Conservation (phyloP, 208 protist species). For the Acanthamoeba polyphaga region DNA sequence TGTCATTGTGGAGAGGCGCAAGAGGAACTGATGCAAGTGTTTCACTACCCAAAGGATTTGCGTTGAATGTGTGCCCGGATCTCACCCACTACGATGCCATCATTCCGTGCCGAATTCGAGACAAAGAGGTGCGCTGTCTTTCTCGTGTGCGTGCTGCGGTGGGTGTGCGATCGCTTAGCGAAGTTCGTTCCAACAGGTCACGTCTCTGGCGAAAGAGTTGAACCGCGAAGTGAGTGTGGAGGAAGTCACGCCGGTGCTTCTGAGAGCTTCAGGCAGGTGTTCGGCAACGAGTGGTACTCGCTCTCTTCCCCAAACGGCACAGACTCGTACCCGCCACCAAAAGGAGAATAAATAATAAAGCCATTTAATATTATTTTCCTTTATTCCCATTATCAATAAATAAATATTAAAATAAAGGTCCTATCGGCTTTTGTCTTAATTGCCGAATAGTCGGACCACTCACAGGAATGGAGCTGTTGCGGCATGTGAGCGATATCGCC, state of each 20-base stretch:
- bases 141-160: not conserved
- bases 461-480: too few species aligned
- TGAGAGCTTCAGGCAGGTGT: slow-evolving; percentile 18
- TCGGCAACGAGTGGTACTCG: slow-evolving; percentile 24
- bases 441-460: too few species aligned
- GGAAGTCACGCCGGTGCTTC: slow-evolving; percentile 7
- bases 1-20: not conserved
- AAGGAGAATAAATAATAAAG: too few species aligned
- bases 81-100: slow-evolving; percentile 26
- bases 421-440: too few species aligned
- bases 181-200: not conserved
- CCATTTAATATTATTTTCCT: too few species aligned
- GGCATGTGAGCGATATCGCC: too few species aligned
- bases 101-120: slow-evolving; percentile 36
- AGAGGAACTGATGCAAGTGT: not conserved
- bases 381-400: too few species aligned
- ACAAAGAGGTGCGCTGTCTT: not conserved
- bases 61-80: slow-evolving; percentile 30
- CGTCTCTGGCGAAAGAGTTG: slow-evolving; percentile 23
- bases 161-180: not conserved
- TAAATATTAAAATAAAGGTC: too few species aligned
- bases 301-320: too few species aligned
- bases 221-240: not conserved
- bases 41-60: not conserved
- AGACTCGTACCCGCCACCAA: too few species aligned